Base-by-base conservation (phyloP, 768 basidiomycete species). In the Trametes maxima region DNA sequence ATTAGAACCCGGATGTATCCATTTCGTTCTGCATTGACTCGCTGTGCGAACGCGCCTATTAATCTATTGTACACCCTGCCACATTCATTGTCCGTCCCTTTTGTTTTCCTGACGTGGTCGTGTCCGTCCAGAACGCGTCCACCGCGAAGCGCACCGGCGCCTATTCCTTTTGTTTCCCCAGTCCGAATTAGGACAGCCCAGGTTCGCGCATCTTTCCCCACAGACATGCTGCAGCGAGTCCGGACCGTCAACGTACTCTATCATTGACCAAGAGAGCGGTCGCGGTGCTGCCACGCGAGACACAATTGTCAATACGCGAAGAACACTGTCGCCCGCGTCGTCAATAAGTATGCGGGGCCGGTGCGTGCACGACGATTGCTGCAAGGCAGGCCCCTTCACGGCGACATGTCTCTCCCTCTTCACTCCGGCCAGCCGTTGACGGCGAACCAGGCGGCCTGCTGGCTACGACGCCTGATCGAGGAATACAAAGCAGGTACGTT, bases 311-410 rank as follows among this genome's bases (percentile, higher is more conserved):
- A 51, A 21, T 35, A 17, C 28, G 54, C 42, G 19, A 21, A 44
- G 21, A 21, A 43, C 43, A 44, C 19, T 45, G 57, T 51, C 48
- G 54, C 36, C 21, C 25, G 48, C 35, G 36, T 16, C 17, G 45
- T 21, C 51, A 24, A 40, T 59, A 64, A 64, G 62, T 64, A 64
- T 40, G 43, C 39, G 16, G 11, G 16, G 22, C 17, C 33, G 25
- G 8, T 28, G 45, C 33, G 53, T 5, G 33, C 25, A 33, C 11
- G 53, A 22, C 22, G 36, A 21, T 44, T 44, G 25, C 37, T 33
- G 39, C 62, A 55, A 59, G 62, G 57, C 62, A 12, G 62, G 62
- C 46, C 46, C 62, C 47, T 63, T 59, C 57, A 63, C 53, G 40
- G 52, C 53, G 13, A 35, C 57, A 55, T 58, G 57, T 44, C 57